Conservation (phyloP, 306 rosid species). For the Gillenia trifoliata region DNA sequence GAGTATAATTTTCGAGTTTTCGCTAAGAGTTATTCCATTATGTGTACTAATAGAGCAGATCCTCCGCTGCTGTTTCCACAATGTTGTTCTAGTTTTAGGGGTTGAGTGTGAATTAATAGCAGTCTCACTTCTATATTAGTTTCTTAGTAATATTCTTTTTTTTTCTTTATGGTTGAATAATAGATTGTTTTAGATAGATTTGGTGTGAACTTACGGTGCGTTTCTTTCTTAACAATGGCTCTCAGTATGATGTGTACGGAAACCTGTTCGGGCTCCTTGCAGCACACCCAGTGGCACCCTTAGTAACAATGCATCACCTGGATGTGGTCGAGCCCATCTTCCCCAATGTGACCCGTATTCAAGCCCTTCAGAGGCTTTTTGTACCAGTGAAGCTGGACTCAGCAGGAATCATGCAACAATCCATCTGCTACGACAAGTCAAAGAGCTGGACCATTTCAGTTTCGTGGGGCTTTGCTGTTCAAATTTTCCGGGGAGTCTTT, state of each 20-base stretch:
- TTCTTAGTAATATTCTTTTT: background rate
- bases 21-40: background rate
- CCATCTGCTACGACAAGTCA: slow-evolving; percentile 71
- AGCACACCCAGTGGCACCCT: slow-evolving; percentile 87
- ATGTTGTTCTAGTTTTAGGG: background rate
- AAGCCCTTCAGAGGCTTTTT: slow-evolving; percentile 65
- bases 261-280: slow-evolving; percentile 92
- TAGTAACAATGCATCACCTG: slow-evolving; percentile 91
- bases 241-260: slow-evolving; percentile 94
- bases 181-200: background rate
- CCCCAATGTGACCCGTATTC: slow-evolving; percentile 59
- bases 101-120: background rate
- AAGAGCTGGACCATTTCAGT: slow-evolving; percentile 77
- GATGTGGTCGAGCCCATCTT: slow-evolving; percentile 96
- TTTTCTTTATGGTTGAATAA: background rate
- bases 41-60: background rate
- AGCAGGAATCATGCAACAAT: slow-evolving; percentile 83
- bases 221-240: slow-evolving; percentile 7
- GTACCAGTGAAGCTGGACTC: slow-evolving; percentile 79
- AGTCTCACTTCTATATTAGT: background rate
- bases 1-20: background rate
- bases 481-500: slow-evolving; percentile 74
- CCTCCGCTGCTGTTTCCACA: background rate
- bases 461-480: slow-evolving; percentile 94
- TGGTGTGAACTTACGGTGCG: background rate